phyloP scores from a whole-genome alignment of 306 rosid species.

The Carpinus viminea region DNA sequence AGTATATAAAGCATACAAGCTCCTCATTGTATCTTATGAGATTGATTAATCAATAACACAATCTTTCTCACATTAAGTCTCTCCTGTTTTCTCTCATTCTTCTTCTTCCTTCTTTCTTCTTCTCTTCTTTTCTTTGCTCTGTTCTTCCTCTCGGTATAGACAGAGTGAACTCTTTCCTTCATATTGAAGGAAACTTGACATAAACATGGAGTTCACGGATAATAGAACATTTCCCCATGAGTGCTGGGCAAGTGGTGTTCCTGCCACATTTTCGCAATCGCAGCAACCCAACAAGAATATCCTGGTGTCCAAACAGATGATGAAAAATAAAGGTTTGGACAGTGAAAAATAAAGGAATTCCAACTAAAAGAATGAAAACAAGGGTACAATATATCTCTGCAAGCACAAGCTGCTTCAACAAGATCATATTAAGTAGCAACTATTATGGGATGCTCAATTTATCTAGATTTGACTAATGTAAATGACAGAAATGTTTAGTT shows the following conservation, averaged over 20 bases:
- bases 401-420: slow-evolving; percentile 2
- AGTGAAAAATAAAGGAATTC: too few species aligned
- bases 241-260: slow-evolving; percentile 83
- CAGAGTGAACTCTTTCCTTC: too few species aligned
- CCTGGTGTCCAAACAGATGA: slow-evolving; percentile 42
- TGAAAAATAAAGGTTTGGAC: slow-evolving; percentile 18
- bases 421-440: neutral
- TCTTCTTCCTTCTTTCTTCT: too few species aligned
- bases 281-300: slow-evolving; percentile 89
- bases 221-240: slow-evolving; percentile 77
- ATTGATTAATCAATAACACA: too few species aligned
- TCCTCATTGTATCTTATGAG: too few species aligned
- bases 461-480: neutral
- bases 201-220: slow-evolving; percentile 96
- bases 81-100: too few species aligned
- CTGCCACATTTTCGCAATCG: slow-evolving; percentile 84
- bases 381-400: slow-evolving; percentile 20
- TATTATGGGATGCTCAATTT: neutral
- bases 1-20: too few species aligned
- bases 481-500: neutral
- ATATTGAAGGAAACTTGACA: too few species aligned
- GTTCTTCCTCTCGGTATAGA: too few species aligned
- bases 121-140: too few species aligned
- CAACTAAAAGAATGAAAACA: slow-evolving; percentile 6
- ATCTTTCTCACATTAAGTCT: too few species aligned